Percentiles rank a stretch among this genome's conserved stretches.
These are phyloP conservation scores for Wickerhamomyces chambardii DNA, from an alignment of 805 yeast species.

Conservation along the genomic window DNA sequence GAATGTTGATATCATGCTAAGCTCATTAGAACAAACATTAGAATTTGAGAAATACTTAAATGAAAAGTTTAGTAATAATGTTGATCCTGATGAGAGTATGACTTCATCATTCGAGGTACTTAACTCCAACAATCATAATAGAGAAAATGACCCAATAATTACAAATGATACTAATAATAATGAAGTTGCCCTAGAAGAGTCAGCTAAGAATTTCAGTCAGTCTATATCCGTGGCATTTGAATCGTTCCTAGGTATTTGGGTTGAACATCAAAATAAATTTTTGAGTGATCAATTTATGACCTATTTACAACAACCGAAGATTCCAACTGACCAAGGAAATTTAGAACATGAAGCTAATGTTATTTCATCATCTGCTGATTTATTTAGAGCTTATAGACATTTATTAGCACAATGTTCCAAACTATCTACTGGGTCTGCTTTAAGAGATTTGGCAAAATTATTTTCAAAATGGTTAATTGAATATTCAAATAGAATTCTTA, in stretches of 20 bases:
- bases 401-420: constrained; percentile 61
- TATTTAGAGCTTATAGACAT: constrained; percentile 71
- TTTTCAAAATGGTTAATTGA: constrained; percentile 60
- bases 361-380: constrained; percentile 78
- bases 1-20: constrained; percentile 58
- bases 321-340: constrained; percentile 35
- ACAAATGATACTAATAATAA: too few species aligned
- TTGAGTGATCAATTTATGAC: constrained; percentile 56
- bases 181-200: too few species aligned
- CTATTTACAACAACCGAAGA: constrained; percentile 48
- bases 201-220: constrained; percentile 24
- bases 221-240: constrained; percentile 64
- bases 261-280: constrained; percentile 67
- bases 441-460: constrained; percentile 37
- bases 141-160: too few species aligned
- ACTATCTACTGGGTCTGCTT: constrained; percentile 33
- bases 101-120: too few species aligned
- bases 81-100: constrained; percentile 26
- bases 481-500: constrained; percentile 44
- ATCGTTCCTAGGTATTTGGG: constrained; percentile 82
- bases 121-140: too few species aligned
- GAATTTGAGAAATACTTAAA: constrained; percentile 77
- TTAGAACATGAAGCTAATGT: constrained; percentile 53
- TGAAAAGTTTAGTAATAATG: constrained; percentile 36
- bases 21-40: constrained; percentile 63